Evolutionary conservation across 2,329 filamentous ascomycete species (phyloP).

Genomic region (Fusarium mexicanum): DNA sequence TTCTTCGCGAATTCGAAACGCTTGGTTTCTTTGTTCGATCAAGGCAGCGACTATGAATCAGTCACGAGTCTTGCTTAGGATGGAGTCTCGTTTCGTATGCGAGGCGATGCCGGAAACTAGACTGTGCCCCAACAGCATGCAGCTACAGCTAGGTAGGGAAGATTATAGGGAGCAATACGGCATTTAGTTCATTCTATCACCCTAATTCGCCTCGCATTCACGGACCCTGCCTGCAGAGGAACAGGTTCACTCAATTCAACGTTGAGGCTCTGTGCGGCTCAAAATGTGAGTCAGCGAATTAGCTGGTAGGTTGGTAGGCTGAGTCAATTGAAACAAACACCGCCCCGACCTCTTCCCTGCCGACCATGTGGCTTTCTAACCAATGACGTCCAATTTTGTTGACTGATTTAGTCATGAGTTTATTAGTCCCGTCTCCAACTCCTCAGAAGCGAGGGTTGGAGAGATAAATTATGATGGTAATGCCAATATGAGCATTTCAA

Average conservation of each 20-base stretch:
- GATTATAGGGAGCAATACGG: not conserved
- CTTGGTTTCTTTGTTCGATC: not conserved
- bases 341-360: not conserved
- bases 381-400: not conserved
- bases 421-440: not conserved
- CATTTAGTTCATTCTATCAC: not conserved
- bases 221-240: not conserved
- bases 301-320: not conserved
- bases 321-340: not conserved
- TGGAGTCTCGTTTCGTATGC: not conserved
- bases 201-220: not conserved
- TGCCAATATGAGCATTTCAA: constrained; percentile 10
- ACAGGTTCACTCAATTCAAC: not conserved
- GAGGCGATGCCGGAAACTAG: constrained; percentile 3
- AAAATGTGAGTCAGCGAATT: not conserved
- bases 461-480: not conserved
- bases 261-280: not conserved
- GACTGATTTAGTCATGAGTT: not conserved
- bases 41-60: not conserved
- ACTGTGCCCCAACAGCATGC: constrained; percentile 12
- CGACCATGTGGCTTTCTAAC: not conserved
- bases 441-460: not conserved
- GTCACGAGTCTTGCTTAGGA: not conserved
- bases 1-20: not conserved
- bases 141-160: not conserved